Evolutionary conservation across 805 yeast species (phyloP).

Genomic region (Lipomyces lipofer): DNA sequence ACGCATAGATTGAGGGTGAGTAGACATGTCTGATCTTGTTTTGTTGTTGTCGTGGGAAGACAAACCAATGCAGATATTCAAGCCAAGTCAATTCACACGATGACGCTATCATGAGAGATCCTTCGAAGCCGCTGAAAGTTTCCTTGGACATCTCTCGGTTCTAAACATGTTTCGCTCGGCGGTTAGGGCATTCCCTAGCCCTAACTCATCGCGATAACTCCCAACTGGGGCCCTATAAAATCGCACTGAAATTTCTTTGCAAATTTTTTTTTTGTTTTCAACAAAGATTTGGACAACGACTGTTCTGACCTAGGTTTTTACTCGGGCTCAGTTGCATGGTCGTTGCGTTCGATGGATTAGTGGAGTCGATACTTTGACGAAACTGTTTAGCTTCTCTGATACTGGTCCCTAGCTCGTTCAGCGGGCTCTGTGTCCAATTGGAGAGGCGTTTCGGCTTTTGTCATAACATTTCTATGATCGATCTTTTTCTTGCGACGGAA

Average conservation of each 20-base stretch:
- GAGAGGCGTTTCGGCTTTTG: background rate
- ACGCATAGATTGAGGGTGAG: background rate
- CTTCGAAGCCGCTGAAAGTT: too few relatives aligned
- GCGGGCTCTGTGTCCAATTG: background rate
- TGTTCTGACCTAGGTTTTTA: conserved; percentile 15
- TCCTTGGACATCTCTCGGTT: too few relatives aligned
- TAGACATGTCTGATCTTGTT: background rate
- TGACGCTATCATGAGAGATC: too few relatives aligned
- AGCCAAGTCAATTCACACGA: too few relatives aligned
- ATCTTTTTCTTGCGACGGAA: conserved; percentile 36
- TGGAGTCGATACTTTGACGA: conserved; percentile 21
- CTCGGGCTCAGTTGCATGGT: conserved; percentile 9
- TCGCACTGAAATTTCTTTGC: too few relatives aligned
- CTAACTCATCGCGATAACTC: too few relatives aligned
- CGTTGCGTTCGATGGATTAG: conserved; percentile 29
- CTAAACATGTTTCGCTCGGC: too few relatives aligned
- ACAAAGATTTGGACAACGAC: conserved; percentile 22
- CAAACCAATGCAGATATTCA: too few relatives aligned
- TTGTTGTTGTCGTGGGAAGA: background rate
- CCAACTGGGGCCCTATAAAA: too few relatives aligned
- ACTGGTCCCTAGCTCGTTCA: background rate
- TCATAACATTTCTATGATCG: conserved; percentile 12
- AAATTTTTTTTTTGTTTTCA: background rate
- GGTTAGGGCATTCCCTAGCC: too few relatives aligned
- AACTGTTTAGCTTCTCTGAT: conserved; percentile 3